Percentiles rank a stretch among this genome's conserved stretches.
Evolutionary conservation across 305 asterid species (phyloP).

Genomic region (Rubia balearica): DNA sequence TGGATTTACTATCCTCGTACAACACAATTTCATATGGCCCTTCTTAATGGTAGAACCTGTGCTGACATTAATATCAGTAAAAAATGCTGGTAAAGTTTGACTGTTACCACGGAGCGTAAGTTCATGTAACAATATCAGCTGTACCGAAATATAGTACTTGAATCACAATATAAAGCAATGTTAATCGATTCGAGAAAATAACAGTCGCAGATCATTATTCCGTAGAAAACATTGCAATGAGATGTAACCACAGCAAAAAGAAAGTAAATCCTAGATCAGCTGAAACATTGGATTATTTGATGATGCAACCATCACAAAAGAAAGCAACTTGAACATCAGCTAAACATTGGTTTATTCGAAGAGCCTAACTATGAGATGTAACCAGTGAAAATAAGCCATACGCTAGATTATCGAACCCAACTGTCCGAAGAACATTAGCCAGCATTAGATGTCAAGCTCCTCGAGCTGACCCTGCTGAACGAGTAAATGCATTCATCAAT

Average conservation of each 20-base stretch:
- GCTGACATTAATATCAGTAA: not conserved
- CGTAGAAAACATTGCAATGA: not conserved
- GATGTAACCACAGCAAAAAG: not conserved
- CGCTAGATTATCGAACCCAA: not conserved
- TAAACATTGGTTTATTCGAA: not conserved
- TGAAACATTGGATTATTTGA: too few relatives aligned
- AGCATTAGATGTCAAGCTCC: slow-evolving; percentile 12
- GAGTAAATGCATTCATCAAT: not conserved
- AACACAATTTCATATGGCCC: not conserved
- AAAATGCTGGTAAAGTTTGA: too few relatives aligned
- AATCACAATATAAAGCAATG: not conserved
- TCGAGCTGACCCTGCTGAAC: slow-evolving; percentile 16
- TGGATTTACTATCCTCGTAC: not conserved
- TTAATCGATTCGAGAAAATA: not conserved
- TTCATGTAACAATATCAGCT: not conserved
- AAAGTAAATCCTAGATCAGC: too few relatives aligned
- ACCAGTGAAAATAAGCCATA: not conserved
- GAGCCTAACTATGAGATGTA: not conserved
- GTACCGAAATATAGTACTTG: not conserved
- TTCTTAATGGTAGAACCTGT: not conserved
- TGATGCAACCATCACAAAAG: too few relatives aligned
- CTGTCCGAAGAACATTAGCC: not conserved
- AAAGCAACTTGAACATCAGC: not conserved
- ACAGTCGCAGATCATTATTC: not conserved
- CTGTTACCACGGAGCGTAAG: not conserved